Evolutionary conservation across 768 basidiomycete species (phyloP), one percentile per base, ranked within the genome.

Genomic region (Kwoniella botswanensis): DNA sequence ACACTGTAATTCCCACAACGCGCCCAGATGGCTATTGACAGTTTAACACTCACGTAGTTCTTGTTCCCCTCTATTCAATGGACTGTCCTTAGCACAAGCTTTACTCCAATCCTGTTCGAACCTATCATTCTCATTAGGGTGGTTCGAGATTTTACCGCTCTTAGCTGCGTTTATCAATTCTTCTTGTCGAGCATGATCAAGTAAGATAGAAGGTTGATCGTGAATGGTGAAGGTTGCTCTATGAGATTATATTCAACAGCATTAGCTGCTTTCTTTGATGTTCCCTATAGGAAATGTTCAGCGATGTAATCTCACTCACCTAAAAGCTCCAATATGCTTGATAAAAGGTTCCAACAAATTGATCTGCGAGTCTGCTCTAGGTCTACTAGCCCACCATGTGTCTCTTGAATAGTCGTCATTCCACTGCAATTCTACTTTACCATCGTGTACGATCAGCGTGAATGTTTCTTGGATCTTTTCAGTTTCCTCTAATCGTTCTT

Each of bases 331-430:
- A 5, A 84, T 55, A 57, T 75, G 53, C 12, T 71, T 72, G 53
- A 84, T 64, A 74, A 84, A 84, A 24, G 82, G 82, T 65, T 84
- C 83, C 82, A 84, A 82, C 70, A 84, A 64, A 63, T 84, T 84
- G 78, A 83, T 81, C 71, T 84, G 84, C 24, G 73, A 73, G 70
- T 84, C 84, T n/a, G 84, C 84, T 62, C 84, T 68, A 5, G 80
- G 75, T 66, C 84, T 29, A 60, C 79, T 78, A 6, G 81, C 80
- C 80, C 82, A 83, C 82, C 82, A 84, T 4, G 74, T 79, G 68
- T 84, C 82, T 57, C 84, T 63, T 2, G 83, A 80, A 55, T 84
- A 84, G 53, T 84, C 80, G 66, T 84, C 84, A 71, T 84, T 84
- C 84, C 84, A 84, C 59, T 83, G 80, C 2, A 84, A 74, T 60